These are phyloP conservation scores for Flaveria floridana DNA, from an alignment of 140 eudicot genomes.

Conservation along the genomic window DNA sequence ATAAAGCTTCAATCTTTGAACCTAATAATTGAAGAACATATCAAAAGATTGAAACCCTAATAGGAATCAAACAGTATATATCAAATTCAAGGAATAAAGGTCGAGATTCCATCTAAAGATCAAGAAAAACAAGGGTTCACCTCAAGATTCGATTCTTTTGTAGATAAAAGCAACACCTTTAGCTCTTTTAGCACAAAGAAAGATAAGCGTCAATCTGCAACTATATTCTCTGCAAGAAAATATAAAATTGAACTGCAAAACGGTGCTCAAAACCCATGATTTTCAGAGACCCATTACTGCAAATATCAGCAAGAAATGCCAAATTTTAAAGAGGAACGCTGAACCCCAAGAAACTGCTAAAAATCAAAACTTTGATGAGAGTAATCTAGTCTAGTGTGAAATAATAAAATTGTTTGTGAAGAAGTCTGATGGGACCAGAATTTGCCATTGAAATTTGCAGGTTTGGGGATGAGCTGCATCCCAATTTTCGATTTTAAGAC, in stretches of 20 bases:
- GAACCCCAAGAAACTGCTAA: not conserved
- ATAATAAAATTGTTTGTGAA: constrained; percentile 4
- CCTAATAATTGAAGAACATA: constrained; percentile 23
- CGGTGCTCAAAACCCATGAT: constrained; percentile 22
- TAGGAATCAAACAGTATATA: constrained; percentile 31
- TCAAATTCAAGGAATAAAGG: constrained; percentile 24
- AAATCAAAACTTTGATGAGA: not conserved
- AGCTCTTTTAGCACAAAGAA: constrained; percentile 16
- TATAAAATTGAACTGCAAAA: constrained; percentile 1
- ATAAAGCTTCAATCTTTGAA: constrained; percentile 6
- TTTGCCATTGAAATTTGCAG: not conserved
- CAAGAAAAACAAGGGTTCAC: constrained; percentile 29
- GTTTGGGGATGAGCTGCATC: not conserved
- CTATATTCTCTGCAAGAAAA: constrained; percentile 27
- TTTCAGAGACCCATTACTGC: constrained; percentile 19
- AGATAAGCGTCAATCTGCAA: constrained; percentile 32
- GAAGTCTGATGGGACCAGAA: constrained; percentile 21
- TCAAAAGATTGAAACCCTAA: constrained; percentile 5
- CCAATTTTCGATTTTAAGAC: not conserved
- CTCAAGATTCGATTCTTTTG: constrained; percentile 30
- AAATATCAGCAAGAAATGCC: constrained; percentile 18
- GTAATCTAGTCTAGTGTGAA: not conserved
- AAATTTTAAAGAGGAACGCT: not conserved
- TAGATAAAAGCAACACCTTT: constrained; percentile 29
- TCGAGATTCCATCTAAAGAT: constrained; percentile 12